Conservation (phyloP, 2,329 filamentous ascomycete species). For the Fusarium sp. region DNA sequence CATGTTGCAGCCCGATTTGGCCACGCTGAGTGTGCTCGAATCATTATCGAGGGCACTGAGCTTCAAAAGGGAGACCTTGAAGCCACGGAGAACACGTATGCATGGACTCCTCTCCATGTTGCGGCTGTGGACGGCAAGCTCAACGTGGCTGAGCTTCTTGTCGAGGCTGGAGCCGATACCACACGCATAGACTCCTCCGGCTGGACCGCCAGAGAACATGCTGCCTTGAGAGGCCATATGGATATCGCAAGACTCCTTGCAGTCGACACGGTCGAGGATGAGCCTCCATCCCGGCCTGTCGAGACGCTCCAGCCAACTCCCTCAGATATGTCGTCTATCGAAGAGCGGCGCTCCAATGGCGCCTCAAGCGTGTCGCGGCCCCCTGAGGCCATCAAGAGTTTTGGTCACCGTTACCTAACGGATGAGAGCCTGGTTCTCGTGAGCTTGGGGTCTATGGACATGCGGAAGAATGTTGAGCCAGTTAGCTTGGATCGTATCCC, state of each 20-base stretch:
- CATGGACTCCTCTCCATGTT: constrained; percentile 96
- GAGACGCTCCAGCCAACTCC: constrained; percentile 38
- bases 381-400: constrained; percentile 89
- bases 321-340: constrained; percentile 69
- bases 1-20: constrained; percentile 93
- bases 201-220: constrained; percentile 95
- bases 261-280: constrained; percentile 56
- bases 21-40: constrained; percentile 81
- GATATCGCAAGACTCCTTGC: constrained; percentile 79
- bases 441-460: constrained; percentile 94
- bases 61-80: constrained; percentile 82
- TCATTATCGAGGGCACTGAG: constrained; percentile 77
- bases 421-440: constrained; percentile 91
- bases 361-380: constrained; percentile 61
- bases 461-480: constrained; percentile 81
- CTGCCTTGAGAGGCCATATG: constrained; percentile 88
- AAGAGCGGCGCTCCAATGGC: constrained; percentile 67
- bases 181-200: constrained; percentile 85
- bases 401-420: constrained; percentile 94
- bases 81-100: constrained; percentile 83
- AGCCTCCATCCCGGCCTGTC: constrained; percentile 32
- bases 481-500: constrained; percentile 92
- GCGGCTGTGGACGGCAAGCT: constrained; percentile 90
- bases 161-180: constrained; percentile 82
- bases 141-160: constrained; percentile 78